Evolutionary conservation across 768 basidiomycete genomes (phyloP).

Genomic region (Royoungia palumana): DNA sequence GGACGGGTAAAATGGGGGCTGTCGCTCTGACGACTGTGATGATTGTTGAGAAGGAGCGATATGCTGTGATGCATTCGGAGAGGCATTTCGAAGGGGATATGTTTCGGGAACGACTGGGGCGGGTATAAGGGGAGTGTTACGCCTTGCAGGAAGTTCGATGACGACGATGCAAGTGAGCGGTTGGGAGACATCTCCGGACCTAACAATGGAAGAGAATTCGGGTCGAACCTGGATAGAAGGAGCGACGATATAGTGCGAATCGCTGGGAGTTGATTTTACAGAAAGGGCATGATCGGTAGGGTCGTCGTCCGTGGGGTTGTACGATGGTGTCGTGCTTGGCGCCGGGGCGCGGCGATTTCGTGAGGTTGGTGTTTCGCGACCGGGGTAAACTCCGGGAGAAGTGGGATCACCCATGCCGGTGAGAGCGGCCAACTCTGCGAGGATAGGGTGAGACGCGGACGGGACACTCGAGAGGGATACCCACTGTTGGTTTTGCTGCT

Average conservation of each 20-base stretch:
- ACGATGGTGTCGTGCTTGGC: constrained; percentile 30
- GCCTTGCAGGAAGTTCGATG: constrained; percentile 85
- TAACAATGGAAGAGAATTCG: constrained; percentile 81
- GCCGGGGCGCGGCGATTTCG: constrained; percentile 28
- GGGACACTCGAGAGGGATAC: constrained; percentile 18
- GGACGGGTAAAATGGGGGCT: constrained; percentile 11
- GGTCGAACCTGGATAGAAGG: constrained; percentile 93
- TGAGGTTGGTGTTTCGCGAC: constrained; percentile 52
- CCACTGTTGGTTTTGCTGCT: constrained; percentile 84
- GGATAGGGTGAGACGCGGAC: constrained; percentile 11
- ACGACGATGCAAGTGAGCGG: constrained; percentile 92
- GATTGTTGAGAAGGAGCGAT: constrained; percentile 14
- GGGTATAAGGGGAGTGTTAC: constrained; percentile 48
- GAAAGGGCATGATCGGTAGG: constrained; percentile 62
- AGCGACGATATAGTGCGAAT: constrained; percentile 74
- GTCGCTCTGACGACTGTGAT: constrained; percentile 14
- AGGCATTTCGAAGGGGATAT: constrained; percentile 31
- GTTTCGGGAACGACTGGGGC: constrained; percentile 52
- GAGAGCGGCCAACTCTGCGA: constrained; percentile 84
- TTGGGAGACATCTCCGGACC: constrained; percentile 67
- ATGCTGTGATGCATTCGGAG: constrained; percentile 22
- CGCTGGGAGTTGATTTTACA: constrained; percentile 44
- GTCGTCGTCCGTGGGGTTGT: constrained; percentile 83
- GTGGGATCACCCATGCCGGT: constrained; percentile 80
- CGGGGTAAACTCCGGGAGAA: constrained; percentile 57